Evolutionary conservation across 139 green algal genomes (phyloP), one percentile per base, ranked within the genome.

Genomic region (Micractinium conductrix): DNA sequence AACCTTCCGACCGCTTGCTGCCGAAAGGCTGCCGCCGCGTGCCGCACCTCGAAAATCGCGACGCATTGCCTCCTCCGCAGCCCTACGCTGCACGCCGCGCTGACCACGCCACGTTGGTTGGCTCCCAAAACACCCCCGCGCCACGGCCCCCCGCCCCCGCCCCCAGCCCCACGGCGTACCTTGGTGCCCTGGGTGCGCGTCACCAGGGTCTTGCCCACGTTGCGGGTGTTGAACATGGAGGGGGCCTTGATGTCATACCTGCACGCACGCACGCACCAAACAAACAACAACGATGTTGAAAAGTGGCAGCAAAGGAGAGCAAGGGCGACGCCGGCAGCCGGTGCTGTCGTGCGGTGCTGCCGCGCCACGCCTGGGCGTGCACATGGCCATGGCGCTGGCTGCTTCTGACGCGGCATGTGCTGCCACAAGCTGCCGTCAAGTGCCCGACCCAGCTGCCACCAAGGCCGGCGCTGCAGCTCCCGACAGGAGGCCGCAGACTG

Each of bases 171-270:
- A 42, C 37, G 1, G 45, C 91, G 21, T 48, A 98, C 96, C 96
- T 99, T 99, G 87, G 97, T 99, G 74, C 97, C 97, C 87, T 95
- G 90, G 22, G 97, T 99, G 44, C 97, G 90, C 55, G 97, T 99
- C 26, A 99, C 95, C 78, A 99, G 92, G 21, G 97, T 99, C 97
- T 99, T 99, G 91, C 97, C 97, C 38, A 99, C 89, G 74, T 96
- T 96, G 83, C 96, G 93, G 67, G 92, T 84, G 60, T 85, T 91
- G 94, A 99, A 99, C 88, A 96, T 95, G 87, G 90, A 95, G 70
- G 97, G 97, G 17, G 97, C 97, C 94, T 99, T 99, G 89, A 99
- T 94, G 86, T 99, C 95, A 95, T 99, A 99, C 97, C 76, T 82
- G 76, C 76, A 62, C 14, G 48, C 12, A 16, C n/a, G n/a, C 53